Base-by-base conservation (phyloP, 768 basidiomycete species). In the Lanmaoa pseudosensibilis region DNA sequence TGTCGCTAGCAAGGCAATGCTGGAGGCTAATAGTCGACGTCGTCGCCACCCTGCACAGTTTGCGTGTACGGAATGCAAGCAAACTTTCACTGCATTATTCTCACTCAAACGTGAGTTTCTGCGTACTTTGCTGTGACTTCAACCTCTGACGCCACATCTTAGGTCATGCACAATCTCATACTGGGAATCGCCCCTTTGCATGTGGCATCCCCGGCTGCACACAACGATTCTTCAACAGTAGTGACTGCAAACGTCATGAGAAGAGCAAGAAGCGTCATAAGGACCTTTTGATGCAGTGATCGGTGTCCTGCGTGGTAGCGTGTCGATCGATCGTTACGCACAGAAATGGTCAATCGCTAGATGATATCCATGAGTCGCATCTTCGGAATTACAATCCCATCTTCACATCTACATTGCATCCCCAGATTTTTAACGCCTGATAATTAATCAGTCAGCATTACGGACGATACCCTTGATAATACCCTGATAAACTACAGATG, bases 171-270 rank as follows among this genome's bases (percentile, higher is more conserved):
- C 72, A 70, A 33, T 72, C 70, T 0, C 70, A 72, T 39, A 63
- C 58, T 16, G 70, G 70, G 16, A 57, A 63, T 21, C 63, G 63
- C 2, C 72, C 66, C 1, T 72, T 62, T 56, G 21, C 1, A 1
- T 72, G 70, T 62, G 4, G 36, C 4, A 47, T 73, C 33, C 46
- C 59, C 7, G 72, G 72, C 2, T 72, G 70, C 52, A 6, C 1
- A 0, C 70, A 72, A 38, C 60, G 58, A 16, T 72, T 72, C 46
- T 72, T 45, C 56, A 72, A 72, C 52, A 70, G 57, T 40, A 73
- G 70, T 12, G 70, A 72, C 19, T 73, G 70, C 54, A 72, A 68
- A 41, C 70, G 70, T 45, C 70, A 72, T 11, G 70, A 72, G 56
- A 72, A 58, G 53, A 73, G 72, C 63, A 60, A 5, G 60, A 73